These are phyloP conservation scores for Coix lacrymajobi DNA, from an alignment of 176 grass and related monocot genomes.

Conservation along the genomic window DNA sequence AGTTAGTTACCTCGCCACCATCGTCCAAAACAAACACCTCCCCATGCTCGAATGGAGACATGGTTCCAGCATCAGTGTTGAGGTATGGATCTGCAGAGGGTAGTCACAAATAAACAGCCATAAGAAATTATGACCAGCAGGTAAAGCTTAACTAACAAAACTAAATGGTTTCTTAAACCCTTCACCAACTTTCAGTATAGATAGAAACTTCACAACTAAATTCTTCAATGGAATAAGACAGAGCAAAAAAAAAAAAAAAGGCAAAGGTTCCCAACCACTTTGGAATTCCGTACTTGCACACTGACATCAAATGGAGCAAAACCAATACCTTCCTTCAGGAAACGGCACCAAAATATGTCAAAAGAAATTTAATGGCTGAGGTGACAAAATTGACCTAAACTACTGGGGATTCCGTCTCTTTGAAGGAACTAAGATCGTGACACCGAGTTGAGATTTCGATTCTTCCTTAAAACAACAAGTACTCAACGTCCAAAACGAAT, in stretches of 20 bases:
- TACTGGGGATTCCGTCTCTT: constrained; percentile 20
- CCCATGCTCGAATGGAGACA: constrained; percentile 94
- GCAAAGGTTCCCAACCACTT: background rate
- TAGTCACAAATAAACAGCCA: constrained; percentile 8
- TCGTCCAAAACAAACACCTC: constrained; percentile 97
- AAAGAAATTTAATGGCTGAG: constrained; percentile 14
- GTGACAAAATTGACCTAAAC: constrained; percentile 26
- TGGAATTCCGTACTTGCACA: background rate
- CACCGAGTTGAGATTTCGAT: constrained; percentile 15
- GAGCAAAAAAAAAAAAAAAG: background rate
- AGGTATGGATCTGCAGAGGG: constrained; percentile 88
- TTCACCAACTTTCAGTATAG: constrained; percentile 27
- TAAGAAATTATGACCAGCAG: constrained; percentile 15
- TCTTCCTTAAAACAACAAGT: background rate
- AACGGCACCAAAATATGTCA: background rate
- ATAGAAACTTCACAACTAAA: constrained; percentile 24
- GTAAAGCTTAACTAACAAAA: constrained; percentile 20
- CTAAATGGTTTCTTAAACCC: background rate
- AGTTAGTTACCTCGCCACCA: constrained; percentile 88
- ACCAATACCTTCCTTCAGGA: background rate
- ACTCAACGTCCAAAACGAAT: constrained; percentile 7
- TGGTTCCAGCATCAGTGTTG: constrained; percentile 99
- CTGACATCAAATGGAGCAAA: constrained; percentile 5
- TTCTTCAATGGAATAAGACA: background rate
- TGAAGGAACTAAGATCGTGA: constrained; percentile 41